A percentile compares a stretch with the other conserved stretches of the same genome.
phyloP scores from a whole-genome alignment of 73 alveolate genomes.

The Uronychia binucleata region DNA sequence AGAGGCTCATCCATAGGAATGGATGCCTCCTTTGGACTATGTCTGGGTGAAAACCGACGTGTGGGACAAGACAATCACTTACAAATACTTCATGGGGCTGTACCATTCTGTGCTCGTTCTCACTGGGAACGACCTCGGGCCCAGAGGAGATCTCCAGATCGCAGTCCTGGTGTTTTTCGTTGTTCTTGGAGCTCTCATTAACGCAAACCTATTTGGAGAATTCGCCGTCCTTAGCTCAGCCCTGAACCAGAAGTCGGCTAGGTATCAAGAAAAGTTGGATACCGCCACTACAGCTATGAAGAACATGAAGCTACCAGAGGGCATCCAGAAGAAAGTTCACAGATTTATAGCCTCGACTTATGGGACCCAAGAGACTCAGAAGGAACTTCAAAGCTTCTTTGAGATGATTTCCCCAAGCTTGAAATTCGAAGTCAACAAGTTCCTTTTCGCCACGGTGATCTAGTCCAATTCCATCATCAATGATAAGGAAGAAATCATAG shows the following conservation, averaged over 20 bases:
- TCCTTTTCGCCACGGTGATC: constrained; percentile 22
- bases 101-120: constrained; percentile 13
- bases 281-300: constrained; percentile 31
- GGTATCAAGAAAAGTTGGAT: constrained; percentile 35
- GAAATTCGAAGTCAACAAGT: constrained; percentile 27
- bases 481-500: constrained; percentile 12
- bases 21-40: constrained; percentile 31
- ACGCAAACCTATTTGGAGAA: constrained; percentile 48
- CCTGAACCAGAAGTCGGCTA: constrained; percentile 13
- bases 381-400: constrained; percentile 31
- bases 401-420: constrained; percentile 52
- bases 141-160: background rate
- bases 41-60: constrained; percentile 2
- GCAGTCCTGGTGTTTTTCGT: background rate
- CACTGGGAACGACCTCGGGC: constrained; percentile 25
- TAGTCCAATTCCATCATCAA: constrained; percentile 15
- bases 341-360: constrained; percentile 21
- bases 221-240: constrained; percentile 24
- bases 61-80: background rate
- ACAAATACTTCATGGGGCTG: background rate
- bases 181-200: constrained; percentile 34
- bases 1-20: background rate
- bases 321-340: background rate
- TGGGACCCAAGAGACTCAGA: constrained; percentile 37
- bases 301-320: constrained; percentile 37